Conservation (phyloP, 495 filamentous ascomycete genomes). For the Podospora fimiseda region DNA sequence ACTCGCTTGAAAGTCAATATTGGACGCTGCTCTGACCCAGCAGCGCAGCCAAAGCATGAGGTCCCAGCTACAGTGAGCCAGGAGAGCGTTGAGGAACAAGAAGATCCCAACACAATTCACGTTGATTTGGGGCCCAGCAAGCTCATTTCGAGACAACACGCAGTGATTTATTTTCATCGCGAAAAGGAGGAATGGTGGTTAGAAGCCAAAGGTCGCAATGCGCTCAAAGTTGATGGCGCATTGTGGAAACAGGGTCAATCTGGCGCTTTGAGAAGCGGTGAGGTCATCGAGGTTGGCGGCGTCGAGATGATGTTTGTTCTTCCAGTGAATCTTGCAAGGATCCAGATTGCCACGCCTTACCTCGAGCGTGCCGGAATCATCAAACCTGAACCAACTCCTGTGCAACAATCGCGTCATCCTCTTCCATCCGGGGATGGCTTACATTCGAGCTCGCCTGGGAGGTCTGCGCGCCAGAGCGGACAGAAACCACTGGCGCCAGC, state of each 20-base stretch:
- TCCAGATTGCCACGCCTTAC: slow-evolving; percentile 50
- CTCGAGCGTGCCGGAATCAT: slow-evolving; percentile 46
- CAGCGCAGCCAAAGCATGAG: background rate
- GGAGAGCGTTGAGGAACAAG: slow-evolving; percentile 27
- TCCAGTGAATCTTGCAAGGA: slow-evolving; percentile 53
- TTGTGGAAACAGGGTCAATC: slow-evolving; percentile 58
- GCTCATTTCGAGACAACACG: slow-evolving; percentile 82
- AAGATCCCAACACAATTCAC: slow-evolving; percentile 59
- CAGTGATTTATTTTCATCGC: slow-evolving; percentile 72
- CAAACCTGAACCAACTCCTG: slow-evolving; percentile 24
- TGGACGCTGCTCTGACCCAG: slow-evolving; percentile 48
- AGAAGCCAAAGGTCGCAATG: slow-evolving; percentile 81
- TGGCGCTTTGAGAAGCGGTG: slow-evolving; percentile 66
- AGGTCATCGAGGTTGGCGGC: slow-evolving; percentile 83
- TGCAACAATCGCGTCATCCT: slow-evolving; percentile 35
- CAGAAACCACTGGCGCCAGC: slow-evolving; percentile 60
- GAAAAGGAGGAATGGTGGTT: slow-evolving; percentile 70
- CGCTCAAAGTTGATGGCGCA: slow-evolving; percentile 69
- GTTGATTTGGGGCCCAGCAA: slow-evolving; percentile 94
- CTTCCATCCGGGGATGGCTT: slow-evolving; percentile 42
- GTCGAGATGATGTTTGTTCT: slow-evolving; percentile 98
- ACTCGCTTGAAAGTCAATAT: slow-evolving; percentile 74
- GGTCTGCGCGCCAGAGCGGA: slow-evolving; percentile 17
- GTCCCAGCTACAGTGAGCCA: slow-evolving; percentile 49
- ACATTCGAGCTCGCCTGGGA: slow-evolving; percentile 23